Evolutionary conservation across 768 basidiomycete species (phyloP).

Genomic region (Kwoniella bestiolae): DNA sequence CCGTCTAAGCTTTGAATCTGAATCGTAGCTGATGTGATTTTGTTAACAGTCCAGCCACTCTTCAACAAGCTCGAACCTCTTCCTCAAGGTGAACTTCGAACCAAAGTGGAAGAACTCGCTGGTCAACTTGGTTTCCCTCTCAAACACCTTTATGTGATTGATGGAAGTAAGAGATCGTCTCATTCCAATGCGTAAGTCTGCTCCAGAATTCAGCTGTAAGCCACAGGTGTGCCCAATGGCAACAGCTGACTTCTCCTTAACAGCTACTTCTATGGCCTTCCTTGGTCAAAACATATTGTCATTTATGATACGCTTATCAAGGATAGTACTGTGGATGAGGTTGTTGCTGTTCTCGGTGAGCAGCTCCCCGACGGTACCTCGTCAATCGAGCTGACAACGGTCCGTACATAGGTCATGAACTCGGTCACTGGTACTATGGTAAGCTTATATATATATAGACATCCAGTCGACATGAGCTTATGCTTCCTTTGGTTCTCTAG

Average conservation of each 20-base stretch:
- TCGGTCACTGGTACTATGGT: slow-evolving; percentile 91
- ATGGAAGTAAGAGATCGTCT: slow-evolving; percentile 91
- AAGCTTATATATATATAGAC: slow-evolving; percentile 1
- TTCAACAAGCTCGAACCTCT: slow-evolving; percentile 97
- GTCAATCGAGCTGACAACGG: neutral
- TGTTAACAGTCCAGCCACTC: slow-evolving; percentile 72
- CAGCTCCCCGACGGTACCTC: neutral
- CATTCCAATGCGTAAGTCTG: slow-evolving; percentile 74
- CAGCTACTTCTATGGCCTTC: slow-evolving; percentile 95
- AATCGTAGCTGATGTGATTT: slow-evolving; percentile 59
- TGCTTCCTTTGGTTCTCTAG: slow-evolving; percentile 13
- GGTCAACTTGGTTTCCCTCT: slow-evolving; percentile 85
- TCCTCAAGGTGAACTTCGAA: slow-evolving; percentile 72
- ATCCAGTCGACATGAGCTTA: neutral
- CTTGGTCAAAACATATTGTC: slow-evolving; percentile 72
- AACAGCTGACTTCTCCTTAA: too few species aligned
- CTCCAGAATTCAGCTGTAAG: too few species aligned
- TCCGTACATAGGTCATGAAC: slow-evolving; percentile 72
- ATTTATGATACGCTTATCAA: slow-evolving; percentile 97
- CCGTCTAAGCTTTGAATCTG: slow-evolving; percentile 64
- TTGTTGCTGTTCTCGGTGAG: slow-evolving; percentile 86
- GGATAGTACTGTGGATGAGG: slow-evolving; percentile 84
- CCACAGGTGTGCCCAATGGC: too few species aligned
- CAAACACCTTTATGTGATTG: slow-evolving; percentile 93
- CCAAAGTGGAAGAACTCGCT: slow-evolving; percentile 76